These are phyloP conservation scores for Erodium chrysanthum DNA, from an alignment of 441 rosid species.

Conservation along the genomic window DNA sequence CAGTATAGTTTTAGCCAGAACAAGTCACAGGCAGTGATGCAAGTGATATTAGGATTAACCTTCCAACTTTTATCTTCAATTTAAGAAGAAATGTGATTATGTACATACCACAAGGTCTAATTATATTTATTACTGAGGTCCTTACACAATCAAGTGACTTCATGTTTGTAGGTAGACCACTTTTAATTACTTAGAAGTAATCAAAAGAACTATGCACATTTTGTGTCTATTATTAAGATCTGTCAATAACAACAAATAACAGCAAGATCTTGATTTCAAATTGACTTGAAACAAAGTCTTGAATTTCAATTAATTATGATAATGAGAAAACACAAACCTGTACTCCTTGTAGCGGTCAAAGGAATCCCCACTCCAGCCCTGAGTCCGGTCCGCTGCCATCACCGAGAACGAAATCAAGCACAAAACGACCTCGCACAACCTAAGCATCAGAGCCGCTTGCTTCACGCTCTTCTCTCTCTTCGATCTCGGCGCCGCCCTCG, in stretches of 20 bases:
- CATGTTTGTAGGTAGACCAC: too few species aligned
- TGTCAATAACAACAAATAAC: not conserved
- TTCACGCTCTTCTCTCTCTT: not conserved
- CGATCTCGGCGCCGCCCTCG: conserved; percentile 7
- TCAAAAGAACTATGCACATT: not conserved
- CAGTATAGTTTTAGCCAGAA: not conserved
- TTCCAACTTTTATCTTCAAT: not conserved
- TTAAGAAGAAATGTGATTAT: not conserved
- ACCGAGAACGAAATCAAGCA: conserved; percentile 87
- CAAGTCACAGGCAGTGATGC: not conserved
- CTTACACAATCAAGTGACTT: too few species aligned
- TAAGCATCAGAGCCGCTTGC: conserved; percentile 47
- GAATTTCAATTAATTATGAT: not conserved
- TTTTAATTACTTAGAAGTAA: not conserved
- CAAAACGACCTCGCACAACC: conserved; percentile 51
- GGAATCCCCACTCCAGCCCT: conserved; percentile 97
- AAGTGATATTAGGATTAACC: not conserved
- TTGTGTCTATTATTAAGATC: not conserved
- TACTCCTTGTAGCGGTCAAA: conserved; percentile 86
- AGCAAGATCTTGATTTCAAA: not conserved
- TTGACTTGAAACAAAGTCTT: not conserved
- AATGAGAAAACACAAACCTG: conserved; percentile 32
- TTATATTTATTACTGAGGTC: too few species aligned
- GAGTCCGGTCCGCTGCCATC: conserved; percentile 90
- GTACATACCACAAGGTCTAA: not conserved